These are phyloP conservation scores for Lactarius indigo DNA, from an alignment of 768 basidiomycete genomes.

Conservation along the genomic window DNA sequence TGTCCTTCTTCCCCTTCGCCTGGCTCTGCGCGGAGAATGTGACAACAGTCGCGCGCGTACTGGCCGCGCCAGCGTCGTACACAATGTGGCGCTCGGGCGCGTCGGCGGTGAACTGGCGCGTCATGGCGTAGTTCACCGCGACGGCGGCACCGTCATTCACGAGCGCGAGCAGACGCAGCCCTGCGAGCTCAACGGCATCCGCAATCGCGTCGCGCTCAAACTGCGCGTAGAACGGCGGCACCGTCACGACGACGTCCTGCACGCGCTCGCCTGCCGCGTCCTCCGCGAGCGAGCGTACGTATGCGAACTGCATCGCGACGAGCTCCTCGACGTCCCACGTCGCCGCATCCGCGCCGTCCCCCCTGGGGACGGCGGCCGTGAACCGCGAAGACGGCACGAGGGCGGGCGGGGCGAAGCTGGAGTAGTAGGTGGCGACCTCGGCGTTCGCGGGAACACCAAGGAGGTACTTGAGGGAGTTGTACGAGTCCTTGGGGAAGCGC, in stretches of 20 bases:
- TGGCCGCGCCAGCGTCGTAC: constrained; percentile 90
- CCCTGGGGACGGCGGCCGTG: constrained; percentile 36
- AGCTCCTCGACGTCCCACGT: constrained; percentile 88
- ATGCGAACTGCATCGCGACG: constrained; percentile 89
- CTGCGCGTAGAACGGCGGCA: constrained; percentile 87
- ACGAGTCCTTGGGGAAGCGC: constrained; percentile 86
- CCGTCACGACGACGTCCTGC: constrained; percentile 80
- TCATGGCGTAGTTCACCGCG: constrained; percentile 99
- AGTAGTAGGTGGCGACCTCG: constrained; percentile 32
- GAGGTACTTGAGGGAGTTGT: constrained; percentile 79
- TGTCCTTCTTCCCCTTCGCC: constrained; percentile 39
- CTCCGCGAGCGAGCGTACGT: constrained; percentile 87
- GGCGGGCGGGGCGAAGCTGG: constrained; percentile 52
- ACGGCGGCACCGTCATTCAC: constrained; percentile 93
- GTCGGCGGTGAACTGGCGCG: constrained; percentile 73
- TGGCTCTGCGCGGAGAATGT: constrained; percentile 50
- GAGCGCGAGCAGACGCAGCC: constrained; percentile 75
- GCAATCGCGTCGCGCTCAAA: constrained; percentile 88
- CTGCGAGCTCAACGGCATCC: constrained; percentile 91
- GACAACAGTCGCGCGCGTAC: constrained; percentile 74
- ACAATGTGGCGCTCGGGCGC: constrained; percentile 82
- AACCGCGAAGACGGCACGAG: constrained; percentile 59
- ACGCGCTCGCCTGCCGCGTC: constrained; percentile 70
- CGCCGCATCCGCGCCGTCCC: constrained; percentile 43
- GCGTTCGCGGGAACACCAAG: constrained; percentile 60